Base-by-base conservation (phyloP, 2,329 filamentous ascomycete species). In the Scytalidium sp. region DNA sequence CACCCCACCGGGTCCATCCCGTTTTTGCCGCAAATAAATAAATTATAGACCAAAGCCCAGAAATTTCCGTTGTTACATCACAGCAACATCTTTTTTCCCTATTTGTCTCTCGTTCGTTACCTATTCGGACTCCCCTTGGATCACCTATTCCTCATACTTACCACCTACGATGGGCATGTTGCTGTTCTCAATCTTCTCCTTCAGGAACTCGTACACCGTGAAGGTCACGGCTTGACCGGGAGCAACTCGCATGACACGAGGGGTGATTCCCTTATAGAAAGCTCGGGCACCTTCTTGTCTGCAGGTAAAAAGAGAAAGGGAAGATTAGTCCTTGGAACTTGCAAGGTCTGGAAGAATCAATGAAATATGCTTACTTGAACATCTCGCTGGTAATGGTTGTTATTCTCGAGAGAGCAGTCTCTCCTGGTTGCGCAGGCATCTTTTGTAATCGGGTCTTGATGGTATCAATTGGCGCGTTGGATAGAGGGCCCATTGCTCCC, bases 261-360 rank as follows among this genome's bases (percentile, higher is more conserved):
- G 94, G 43, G 94, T 99, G 71, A 99, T 99, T 63, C 94, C 94
- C 80, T 97, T 97, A 79, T 96, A 99, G 74, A 99, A 99, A 43
- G 94, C 94, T 62, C 90, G 85, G 60, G 93, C 78, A 29, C 94
- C 94, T 73, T 99, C 94, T 74, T 96, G 89, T 64, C 87, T 90
- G 66, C 71, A 45, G 8, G 5, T 27, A 40, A 32, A 44, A 32
- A 8, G 5, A 29, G 32, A 32, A 44, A 32, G 3, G 27, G 19
- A 45, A 42, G 54, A 22, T 39, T 27, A 17, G 8, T 36, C 22
- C n/a, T 21, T 19, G 3, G 3, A 15, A 21, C 3, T 10, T 17
- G 13, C 29, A 47, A 15, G 3, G 27, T 22, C 46, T n/a, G 15
- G 43, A 20, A 2, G 19, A 6, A 3, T 39, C 25, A n/a, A 20